phyloP scores from a whole-genome alignment of 2,329 filamentous ascomycete genomes.

The Colletotrichum karsti region DNA sequence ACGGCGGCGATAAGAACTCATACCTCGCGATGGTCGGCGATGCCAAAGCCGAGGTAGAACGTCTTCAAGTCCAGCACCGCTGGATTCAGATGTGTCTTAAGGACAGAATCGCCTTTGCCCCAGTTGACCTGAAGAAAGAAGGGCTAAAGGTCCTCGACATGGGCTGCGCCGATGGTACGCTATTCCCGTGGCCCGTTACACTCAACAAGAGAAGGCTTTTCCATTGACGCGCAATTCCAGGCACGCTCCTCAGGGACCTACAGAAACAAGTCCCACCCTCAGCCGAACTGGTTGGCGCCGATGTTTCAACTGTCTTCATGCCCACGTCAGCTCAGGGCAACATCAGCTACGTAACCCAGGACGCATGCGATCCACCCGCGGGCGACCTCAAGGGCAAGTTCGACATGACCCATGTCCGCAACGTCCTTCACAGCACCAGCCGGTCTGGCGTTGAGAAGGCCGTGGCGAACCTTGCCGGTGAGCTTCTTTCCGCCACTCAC shows the following conservation, averaged over 20 bases:
- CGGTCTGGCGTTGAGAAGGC: constrained; percentile 9
- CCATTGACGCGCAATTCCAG: not conserved
- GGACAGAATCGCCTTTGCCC: constrained; percentile 21
- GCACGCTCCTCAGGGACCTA: constrained; percentile 27
- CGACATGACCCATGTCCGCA: constrained; percentile 24
- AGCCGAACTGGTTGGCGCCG: constrained; percentile 26
- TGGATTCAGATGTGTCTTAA: constrained; percentile 26
- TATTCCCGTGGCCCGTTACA: not conserved
- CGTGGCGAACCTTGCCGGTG: constrained; percentile 9
- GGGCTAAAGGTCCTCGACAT: constrained; percentile 26
- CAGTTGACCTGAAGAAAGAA: constrained; percentile 19
- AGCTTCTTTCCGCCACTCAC: not conserved
- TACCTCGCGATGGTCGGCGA: constrained; percentile 11
- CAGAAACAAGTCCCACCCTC: constrained; percentile 26
- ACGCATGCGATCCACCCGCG: constrained; percentile 13
- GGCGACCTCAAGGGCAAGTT: not conserved
- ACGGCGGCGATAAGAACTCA: not conserved
- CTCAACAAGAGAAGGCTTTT: not conserved
- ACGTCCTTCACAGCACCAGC: constrained; percentile 12
- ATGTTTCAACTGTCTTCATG: constrained; percentile 24
- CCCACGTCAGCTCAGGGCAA: constrained; percentile 18
- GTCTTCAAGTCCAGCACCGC: constrained; percentile 23
- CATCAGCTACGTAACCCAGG: constrained; percentile 21
- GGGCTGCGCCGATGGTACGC: constrained; percentile 30
- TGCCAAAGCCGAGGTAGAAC: constrained; percentile 29